Evolutionary conservation across 495 filamentous ascomycete genomes (phyloP).

Genomic region (Pyronema domesticum): DNA sequence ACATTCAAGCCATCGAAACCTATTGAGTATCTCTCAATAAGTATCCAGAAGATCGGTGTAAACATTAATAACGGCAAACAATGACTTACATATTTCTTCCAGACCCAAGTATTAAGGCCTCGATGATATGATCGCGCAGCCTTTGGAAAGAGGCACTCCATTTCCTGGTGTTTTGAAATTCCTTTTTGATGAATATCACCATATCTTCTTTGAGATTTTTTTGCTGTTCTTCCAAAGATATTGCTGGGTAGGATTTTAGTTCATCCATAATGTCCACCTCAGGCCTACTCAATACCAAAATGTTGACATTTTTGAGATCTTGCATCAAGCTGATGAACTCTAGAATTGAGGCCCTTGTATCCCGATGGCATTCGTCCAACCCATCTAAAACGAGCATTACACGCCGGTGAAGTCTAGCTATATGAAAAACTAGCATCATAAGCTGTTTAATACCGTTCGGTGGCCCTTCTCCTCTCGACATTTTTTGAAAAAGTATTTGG

Average conservation of each 20-base stretch:
- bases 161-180: background rate
- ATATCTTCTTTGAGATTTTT: background rate
- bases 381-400: background rate
- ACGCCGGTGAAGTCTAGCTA: background rate
- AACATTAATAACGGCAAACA: no score
- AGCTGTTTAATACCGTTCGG: background rate
- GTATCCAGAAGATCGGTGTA: background rate
- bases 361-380: background rate
- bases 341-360: background rate
- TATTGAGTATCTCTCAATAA: slow-evolving; percentile 1
- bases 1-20: slow-evolving; percentile 30
- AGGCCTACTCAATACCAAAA: background rate
- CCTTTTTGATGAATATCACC: background rate
- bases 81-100: background rate
- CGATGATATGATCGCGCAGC: background rate
- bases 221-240: background rate
- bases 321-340: background rate
- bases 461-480: background rate
- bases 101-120: background rate
- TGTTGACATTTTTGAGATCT: background rate
- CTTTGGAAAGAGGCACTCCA: background rate
- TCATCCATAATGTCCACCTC: background rate
- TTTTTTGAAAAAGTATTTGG: no score
- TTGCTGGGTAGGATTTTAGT: background rate
- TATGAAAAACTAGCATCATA: background rate